Base-by-base conservation (phyloP, 345 rosid genomes). In the Physaria fendleri region DNA sequence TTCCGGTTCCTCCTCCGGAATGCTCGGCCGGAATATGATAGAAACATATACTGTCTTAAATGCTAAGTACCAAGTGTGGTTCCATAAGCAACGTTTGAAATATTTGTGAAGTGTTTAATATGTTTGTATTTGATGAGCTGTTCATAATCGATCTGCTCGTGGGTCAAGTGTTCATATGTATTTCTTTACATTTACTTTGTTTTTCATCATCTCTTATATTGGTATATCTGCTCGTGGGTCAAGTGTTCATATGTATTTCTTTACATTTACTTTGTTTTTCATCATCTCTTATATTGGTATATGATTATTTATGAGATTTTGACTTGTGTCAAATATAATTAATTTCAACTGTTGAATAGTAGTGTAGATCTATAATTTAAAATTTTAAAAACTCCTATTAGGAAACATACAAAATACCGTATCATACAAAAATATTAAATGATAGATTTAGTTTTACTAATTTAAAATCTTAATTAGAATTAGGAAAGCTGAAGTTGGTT, bases 1-100 rank as follows among this genome's bases (percentile, higher is more conserved):
- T 78, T 78, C 92, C 82, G 0, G 76, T 81, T 18, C 44, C 85
- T 54, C 98, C 96, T 3, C 88, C 77, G 0, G 98, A 91, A 71
- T 91, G 98, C 72, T 8, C 35, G 0, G 90, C 95, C 8, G 90
- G 96, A 29, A 77, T 83, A 42, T 87, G 45, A 69, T 42, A 40
- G 21, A 32, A 48, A 8, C 11, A 16, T 5, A 8, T 10, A 27
- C 17, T 25, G 17, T 56, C 13, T 47, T 38, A 7, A 47, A 47
- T 39, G 32, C 50, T 28, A 57, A 8, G 35, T 33, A 22, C 7
- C 11, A 37, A 39, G 16, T 40, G 27, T 40, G 27, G 12, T 16
- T 49, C 25, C 29, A 40, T n/a, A 51, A 17, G 15, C n/a, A 56
- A 46, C 3, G 25, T 65, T 65, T 56, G 50, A 2, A 38, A 24